phyloP scores from a whole-genome alignment of 352 stramenopile genomes.

The Phytophthora nicotianae region DNA sequence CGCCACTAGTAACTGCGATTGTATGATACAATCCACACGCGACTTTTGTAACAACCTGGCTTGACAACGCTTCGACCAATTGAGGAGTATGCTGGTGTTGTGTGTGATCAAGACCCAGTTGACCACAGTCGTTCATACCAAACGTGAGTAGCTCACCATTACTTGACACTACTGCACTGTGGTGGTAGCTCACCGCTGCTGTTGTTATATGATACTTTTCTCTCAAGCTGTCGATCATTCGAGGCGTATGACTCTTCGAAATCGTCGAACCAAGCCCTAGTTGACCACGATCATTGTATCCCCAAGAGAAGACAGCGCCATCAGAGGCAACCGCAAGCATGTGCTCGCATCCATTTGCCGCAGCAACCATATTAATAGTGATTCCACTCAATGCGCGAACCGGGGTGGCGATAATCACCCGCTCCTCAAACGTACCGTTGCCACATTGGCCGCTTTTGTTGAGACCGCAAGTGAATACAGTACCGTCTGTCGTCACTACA shows the following conservation, averaged over 20 bases:
- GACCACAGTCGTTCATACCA: slow-evolving; percentile 89
- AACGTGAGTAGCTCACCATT: slow-evolving; percentile 83
- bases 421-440: slow-evolving; percentile 88
- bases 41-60: slow-evolving; percentile 73
- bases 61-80: slow-evolving; percentile 69
- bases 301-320: slow-evolving; percentile 84
- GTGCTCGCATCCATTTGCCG: slow-evolving; percentile 86
- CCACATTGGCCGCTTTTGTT: slow-evolving; percentile 91
- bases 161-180: slow-evolving; percentile 83
- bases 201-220: slow-evolving; percentile 83
- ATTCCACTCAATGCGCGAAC: slow-evolving; percentile 73
- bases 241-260: slow-evolving; percentile 86
- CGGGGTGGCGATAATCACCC: slow-evolving; percentile 74
- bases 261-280: slow-evolving; percentile 85
- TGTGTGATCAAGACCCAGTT: slow-evolving; percentile 81
- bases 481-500: slow-evolving; percentile 85
- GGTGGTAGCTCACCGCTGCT: slow-evolving; percentile 85
- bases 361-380: slow-evolving; percentile 71
- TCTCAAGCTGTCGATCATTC: slow-evolving; percentile 80
- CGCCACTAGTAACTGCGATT: slow-evolving; percentile 56
- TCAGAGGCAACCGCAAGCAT: slow-evolving; percentile 85
- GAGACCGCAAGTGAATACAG: slow-evolving; percentile 80
- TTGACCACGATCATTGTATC: slow-evolving; percentile 88
- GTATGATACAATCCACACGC: slow-evolving; percentile 87
- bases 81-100: slow-evolving; percentile 89